phyloP scores from a whole-genome alignment of 306 rosid genomes.

The Ceratonia siliqua region DNA sequence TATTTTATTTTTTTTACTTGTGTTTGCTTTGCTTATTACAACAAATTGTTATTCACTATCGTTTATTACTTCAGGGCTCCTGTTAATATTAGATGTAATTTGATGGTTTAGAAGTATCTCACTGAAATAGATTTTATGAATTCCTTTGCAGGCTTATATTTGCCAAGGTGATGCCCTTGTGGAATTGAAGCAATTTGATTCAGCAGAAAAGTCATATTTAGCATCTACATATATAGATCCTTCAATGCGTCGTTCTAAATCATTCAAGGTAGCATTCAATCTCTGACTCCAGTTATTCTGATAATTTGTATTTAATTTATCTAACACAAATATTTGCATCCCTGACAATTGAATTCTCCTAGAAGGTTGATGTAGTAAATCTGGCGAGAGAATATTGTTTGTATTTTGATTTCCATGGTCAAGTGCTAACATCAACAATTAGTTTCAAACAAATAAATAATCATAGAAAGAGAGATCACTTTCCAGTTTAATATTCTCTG shows the following conservation, averaged over 20 bases:
- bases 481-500: conserved; percentile 7
- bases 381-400: conserved; percentile 1
- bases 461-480: background rate
- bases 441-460: background rate
- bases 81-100: background rate
- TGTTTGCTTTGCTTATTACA: conserved; percentile 15
- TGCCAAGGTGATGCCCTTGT: conserved; percentile 79
- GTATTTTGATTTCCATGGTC: conserved; percentile 19
- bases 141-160: conserved; percentile 70
- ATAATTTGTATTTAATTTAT: conserved; percentile 22
- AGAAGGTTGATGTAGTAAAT: conserved; percentile 26
- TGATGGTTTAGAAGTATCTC: background rate
- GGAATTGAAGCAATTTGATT: conserved; percentile 59
- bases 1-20: conserved; percentile 7
- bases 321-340: conserved; percentile 1
- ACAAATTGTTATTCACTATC: conserved; percentile 11
- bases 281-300: conserved; percentile 15
- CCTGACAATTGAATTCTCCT: background rate
- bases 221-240: conserved; percentile 66
- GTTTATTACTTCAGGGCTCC: background rate
- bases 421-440: background rate
- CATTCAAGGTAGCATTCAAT: conserved; percentile 68
- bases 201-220: conserved; percentile 70
- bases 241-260: conserved; percentile 69
- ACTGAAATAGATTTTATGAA: conserved; percentile 10